Base-by-base conservation (phyloP, 2,329 filamentous ascomycete genomes). In the Pyrenochaeta sp. region DNA sequence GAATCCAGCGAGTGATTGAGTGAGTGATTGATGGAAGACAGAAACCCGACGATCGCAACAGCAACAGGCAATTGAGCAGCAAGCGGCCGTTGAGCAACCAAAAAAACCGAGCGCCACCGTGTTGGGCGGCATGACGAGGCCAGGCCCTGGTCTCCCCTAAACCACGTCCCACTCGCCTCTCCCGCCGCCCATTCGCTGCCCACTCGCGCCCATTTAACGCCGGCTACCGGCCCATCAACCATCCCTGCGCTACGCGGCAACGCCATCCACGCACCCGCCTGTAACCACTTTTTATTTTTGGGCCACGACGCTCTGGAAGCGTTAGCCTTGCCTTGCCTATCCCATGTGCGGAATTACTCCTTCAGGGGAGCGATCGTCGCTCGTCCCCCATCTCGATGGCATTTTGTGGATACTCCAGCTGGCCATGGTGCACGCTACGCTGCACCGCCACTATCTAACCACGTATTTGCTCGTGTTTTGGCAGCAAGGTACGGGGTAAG, bases 161-260 rank as follows among this genome's bases (percentile, higher is more conserved):
- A 30, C 29, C 11, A 28, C 22, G 26, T 40, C 26, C 30, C 31
- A 20, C 19, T 14, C 31, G n/a, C 11, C 21, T 7, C 18, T 22
- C 10, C 24, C 14, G 9, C 11, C 7, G n/a, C 27, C 21, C 11
- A 45, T 36, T 45, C 29, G 42, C 17, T 21, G n/a, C 13, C 17
- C 3, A 11, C 42, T 45, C 42, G 42, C 42, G 42, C 42, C 42
- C 36, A 6, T 17, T 36, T 40, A 35, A 41, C 41, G 41, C 41
- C 35, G 28, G 23, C 21, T 10, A 18, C 27, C 28, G 23, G 29
- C 20, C 15, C 34, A 9, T 18, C 23, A 2, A 13, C 6, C 15
- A 21, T 10, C 39, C 19, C 37, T 35, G 31, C 26, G 27, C 10
- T 34, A 18, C 22, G 34, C 35, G 28, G 32, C 26, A 26, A 28